Evolutionary conservation across 768 basidiomycete species (phyloP), one percentile per base, ranked within the genome.

Genomic region (Phaeotremella skinneri): DNA sequence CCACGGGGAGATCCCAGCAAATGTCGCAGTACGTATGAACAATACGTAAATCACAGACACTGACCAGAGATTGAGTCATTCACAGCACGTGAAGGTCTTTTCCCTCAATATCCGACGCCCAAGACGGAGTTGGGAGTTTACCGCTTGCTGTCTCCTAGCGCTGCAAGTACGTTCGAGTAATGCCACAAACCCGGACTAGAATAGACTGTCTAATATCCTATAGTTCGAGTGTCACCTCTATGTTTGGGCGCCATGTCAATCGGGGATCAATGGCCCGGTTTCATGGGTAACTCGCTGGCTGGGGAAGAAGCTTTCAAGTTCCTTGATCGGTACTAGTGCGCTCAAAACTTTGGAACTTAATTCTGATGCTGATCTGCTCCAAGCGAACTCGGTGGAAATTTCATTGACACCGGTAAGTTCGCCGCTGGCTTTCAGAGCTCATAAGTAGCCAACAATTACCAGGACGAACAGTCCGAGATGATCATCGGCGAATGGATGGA

Each of bases 401-500:
- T 79, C 56, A 80, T 83, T 64, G 80, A 82, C 29, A 82, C 82
- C 1, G 79, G 81, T 11, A 82, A 80, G n/a, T n/a, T n/a, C n/a
- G n/a, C n/a, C n/a, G n/a, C n/a, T n/a, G n/a, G n/a, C n/a, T n/a
- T n/a, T n/a, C n/a, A n/a, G n/a, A n/a, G n/a, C n/a, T n/a, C n/a
- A n/a, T n/a, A n/a, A n/a, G n/a, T n/a, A n/a, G n/a, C n/a, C n/a
- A n/a, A n/a, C n/a, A n/a, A n/a, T n/a, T n/a, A n/a, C 37, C n/a
- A 39, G 37, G 80, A 84, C 57, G 84, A 82, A 58, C 69, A 79
- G 17, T 85, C 83, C 4, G 85, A 88, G 68, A 64, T 72, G 52
- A 80, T 81, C 64, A 78, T 83, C 30, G 83, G 83, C 4, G 80
- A 83, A 61, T 83, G 82, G 82, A 78, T 79, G 52, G 76, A 78